Conservation (phyloP, 176 grass and related monocot species). For the Oryza rufipogon region DNA sequence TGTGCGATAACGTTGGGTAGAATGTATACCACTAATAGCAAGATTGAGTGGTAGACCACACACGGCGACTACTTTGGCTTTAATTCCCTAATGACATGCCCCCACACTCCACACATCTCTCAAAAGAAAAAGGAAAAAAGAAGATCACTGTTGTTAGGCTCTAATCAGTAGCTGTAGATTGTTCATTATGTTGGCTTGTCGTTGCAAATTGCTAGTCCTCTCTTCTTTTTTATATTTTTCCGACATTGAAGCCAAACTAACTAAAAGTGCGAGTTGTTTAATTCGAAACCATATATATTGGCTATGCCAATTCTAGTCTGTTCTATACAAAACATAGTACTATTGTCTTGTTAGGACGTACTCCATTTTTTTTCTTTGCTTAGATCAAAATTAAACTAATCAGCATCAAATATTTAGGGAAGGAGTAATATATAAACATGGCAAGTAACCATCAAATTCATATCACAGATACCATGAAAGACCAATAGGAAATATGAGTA, state of each 20-base stretch:
- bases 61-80: constrained; percentile 10
- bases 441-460: not conserved
- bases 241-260: not conserved
- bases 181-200: not conserved
- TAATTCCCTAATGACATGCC: constrained; percentile 29
- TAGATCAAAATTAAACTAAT: too few relatives aligned
- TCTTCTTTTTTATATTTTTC: not conserved
- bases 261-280: not conserved
- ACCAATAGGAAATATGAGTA: not conserved
- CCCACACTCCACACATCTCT: constrained; percentile 15
- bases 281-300: not conserved
- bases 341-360: not conserved
- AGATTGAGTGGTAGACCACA: constrained; percentile 27
- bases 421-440: not conserved
- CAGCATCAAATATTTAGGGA: too few relatives aligned
- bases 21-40: constrained; percentile 42
- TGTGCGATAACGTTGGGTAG: constrained; percentile 30
- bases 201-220: not conserved
- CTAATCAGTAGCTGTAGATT: not conserved
- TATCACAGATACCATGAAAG: not conserved
- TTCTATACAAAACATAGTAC: not conserved
- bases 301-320: not conserved
- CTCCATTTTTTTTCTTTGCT: too few relatives aligned
- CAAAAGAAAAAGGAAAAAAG: not conserved
- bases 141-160: not conserved